Base-by-base conservation (phyloP, 1,139 yeast species). In the Candida sanyaensis region DNA sequence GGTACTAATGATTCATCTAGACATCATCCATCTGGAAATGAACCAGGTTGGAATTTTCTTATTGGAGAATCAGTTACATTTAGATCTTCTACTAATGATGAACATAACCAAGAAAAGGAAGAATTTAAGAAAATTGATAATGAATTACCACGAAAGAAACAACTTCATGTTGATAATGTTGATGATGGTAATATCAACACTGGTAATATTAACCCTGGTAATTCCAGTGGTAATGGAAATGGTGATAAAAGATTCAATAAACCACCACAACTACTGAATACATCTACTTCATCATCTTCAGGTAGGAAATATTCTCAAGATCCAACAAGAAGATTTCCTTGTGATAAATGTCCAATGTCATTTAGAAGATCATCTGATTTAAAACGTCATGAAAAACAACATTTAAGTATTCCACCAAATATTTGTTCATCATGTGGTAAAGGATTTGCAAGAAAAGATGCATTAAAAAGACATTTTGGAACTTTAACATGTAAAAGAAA, bases 381-480 rank as follows among this genome's bases (percentile, higher is more conserved):
- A 55, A 83, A 84, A 62, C 69, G 90, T 39, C 90, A 85, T 57
- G 86, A 81, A 55, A 77, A 80, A 50, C 84, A 81, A 47, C 85
- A 80, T 61, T 64, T 80, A 43, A 66, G 75, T 6, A 74, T 80
- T 12, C 83, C 84, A 1, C 88, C 90, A 1, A 84, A 87, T 59
- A 81, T 86, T 44, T 88, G 95, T 64, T 81, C 83, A 10, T 68
- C 73, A 28, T 88, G 95, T 68, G 89, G 88, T 34, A 87, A 86
- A 60, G 92, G 93, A 0, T 87, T 88, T 72, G 93, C 93, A 2
- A 68, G 95, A 41, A 86, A 86, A 60, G 95, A 87, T 65, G 93
- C 95, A 0, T 70, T 88, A 55, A 86, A 85, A 62, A 71, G 93
- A 55, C 93, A 84, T 64, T 74, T 74, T 55, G 88, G 85, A 45